Evolutionary conservation across 2,329 filamentous ascomycete genomes (phyloP), one percentile per base, ranked within the genome.

Genomic region (Stachybotrys echinatus): DNA sequence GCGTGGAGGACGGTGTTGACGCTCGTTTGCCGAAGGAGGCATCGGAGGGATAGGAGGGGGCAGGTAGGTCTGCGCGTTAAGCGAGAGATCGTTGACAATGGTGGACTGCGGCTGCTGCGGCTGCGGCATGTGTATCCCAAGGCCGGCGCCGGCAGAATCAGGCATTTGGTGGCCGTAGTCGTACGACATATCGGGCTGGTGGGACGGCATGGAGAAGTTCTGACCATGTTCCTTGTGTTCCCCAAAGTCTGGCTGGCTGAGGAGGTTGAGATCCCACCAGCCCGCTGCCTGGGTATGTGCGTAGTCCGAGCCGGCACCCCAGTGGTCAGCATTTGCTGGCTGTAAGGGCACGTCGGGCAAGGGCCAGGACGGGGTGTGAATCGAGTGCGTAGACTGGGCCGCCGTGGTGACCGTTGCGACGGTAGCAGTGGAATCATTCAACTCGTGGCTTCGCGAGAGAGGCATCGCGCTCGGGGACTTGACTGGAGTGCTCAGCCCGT

Each of bases 61-160:
- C 10, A 70, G 62, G 43, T 68, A 67, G 5, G 67, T 65, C 50
- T 67, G 67, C 38, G 65, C 52, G 56, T 58, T 63, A 55, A 66
- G 51, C 48, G 59, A 50, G 55, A 71, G 48, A 31, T 65, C 65
- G 53, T 62, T 61, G 45, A 73, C 61, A 21, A 73, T 62, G 14
- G 69, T 61, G 6, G 71, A 64, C 23, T 66, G 56, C 17, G 55
- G 51, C 6, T 56, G 56, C 21, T 57, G 73, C 4, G 74, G 70
- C 51, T 76, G 75, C 18, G 75, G 76, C 75, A 79, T 77, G 56
- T 80, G 74, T 51, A 81, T 76, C 73, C 78, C 75, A 51, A 80
- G 72, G 2, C 74, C 74, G 22, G 61, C 56, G 12, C 57, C 55
- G 53, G 61, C 62, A 44, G 64, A 58, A 42, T 67, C 63, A 20